Base-by-base conservation (phyloP, 129 eudicot species). In the Flaveria brownii region DNA sequence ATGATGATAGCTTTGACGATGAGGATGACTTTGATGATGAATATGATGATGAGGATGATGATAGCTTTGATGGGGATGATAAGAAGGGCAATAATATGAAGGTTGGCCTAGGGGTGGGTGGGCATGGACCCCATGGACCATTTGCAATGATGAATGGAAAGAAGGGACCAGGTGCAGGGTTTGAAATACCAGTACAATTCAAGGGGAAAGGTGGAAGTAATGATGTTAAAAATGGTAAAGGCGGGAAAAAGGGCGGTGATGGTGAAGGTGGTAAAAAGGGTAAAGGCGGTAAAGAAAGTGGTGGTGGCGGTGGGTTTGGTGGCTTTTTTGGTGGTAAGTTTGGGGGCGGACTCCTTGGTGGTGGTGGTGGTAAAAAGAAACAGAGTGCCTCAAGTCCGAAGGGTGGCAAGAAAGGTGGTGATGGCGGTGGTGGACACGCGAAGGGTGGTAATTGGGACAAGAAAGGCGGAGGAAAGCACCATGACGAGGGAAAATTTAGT, bases 121-220 rank as follows among this genome's bases (percentile, higher is more conserved):
- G 84, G 18, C 71, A 77, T 68, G 88, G 83, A 14, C 71, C 78
- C 51, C 82, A 77, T 77, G 91, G 86, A n/a, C 42, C 77, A 18
- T 63, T 52, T n/a, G 90, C 82, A 39, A 74, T 86, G 90, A 83
- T 84, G 82, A 86, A 81, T 78, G 78, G 72, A 30, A 87, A 85
- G 74, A 83, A 87, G 76, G 91, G 97, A 68, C 88, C 83, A 65
- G 87, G 87, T 62, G 88, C 84, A 71, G 87, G 85, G 77, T 83
- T 85, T 74, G 87, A 85, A 45, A 6, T 87, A 60, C 85, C 89
- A 52, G 74, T 79, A 41, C 82, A 87, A 41, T 51, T 77, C 62
- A 87, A 83, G 88, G 88, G 92, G 18, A 82, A 80, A 61, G 78
- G 71, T 16, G 92, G 92, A 6, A 81, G 74, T 26, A 73, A 78